Conservation (phyloP, 441 rosid genomes). For the Erodium moschatum region DNA sequence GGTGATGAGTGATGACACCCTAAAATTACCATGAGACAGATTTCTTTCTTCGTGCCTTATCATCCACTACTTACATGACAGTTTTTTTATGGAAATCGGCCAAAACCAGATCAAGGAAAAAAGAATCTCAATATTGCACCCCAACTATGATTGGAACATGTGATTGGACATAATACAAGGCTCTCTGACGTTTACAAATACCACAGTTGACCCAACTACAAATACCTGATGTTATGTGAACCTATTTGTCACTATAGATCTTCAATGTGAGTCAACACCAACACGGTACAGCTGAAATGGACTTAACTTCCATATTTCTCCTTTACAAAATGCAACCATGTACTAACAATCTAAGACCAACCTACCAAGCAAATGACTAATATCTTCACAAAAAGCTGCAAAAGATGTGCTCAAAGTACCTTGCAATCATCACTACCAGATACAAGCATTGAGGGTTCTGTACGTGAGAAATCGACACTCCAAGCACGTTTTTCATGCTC, state of each 20-base stretch:
- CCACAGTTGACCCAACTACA: background rate
- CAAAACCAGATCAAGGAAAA: background rate
- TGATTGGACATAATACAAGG: background rate
- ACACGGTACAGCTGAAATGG: background rate
- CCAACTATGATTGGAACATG: background rate
- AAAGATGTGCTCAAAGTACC: slow-evolving; percentile 33
- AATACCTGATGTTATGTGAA: background rate
- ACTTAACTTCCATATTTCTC: background rate
- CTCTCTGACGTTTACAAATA: background rate
- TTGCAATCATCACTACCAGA: slow-evolving; percentile 91
- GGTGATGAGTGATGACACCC: background rate
- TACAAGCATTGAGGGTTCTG: slow-evolving; percentile 93
- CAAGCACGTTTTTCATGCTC: slow-evolving; percentile 99
- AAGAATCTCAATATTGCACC: background rate
- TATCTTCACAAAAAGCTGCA: slow-evolving; percentile 8
- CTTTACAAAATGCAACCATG: background rate
- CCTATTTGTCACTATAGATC: background rate
- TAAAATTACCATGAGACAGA: background rate
- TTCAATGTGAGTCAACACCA: background rate
- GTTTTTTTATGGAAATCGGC: background rate
- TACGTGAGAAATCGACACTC: slow-evolving; percentile 95
- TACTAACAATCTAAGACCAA: slow-evolving; percentile 7
- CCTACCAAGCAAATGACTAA: slow-evolving; percentile 9
- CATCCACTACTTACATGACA: background rate
- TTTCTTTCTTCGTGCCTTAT: background rate